Evolutionary conservation across 345 rosid genomes (phyloP).

Genomic region (Eucalyptus pauciflora): DNA sequence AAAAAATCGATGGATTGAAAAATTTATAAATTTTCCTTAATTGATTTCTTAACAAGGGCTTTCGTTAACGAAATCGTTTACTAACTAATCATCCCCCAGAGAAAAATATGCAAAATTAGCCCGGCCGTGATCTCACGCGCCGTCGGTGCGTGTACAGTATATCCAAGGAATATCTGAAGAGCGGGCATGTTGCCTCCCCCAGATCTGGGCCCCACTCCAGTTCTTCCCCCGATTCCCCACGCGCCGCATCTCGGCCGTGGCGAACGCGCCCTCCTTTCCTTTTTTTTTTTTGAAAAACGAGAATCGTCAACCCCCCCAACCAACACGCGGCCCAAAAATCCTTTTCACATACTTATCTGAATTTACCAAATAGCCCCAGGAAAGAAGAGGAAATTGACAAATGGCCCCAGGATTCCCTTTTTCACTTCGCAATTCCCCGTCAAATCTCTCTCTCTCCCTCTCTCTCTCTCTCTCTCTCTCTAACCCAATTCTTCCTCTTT

Average conservation of each 20-base stretch:
- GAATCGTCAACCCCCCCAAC: background rate
- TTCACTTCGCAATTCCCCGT: background rate
- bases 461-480: background rate
- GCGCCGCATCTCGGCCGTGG: background rate
- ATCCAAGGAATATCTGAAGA: background rate
- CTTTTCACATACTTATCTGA: background rate
- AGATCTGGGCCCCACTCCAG: background rate
- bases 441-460: background rate
- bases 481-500: background rate
- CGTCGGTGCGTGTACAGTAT: background rate
- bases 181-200: background rate
- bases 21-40: background rate
- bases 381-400: background rate
- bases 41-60: background rate
- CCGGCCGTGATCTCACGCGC: background rate
- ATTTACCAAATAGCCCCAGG: background rate
- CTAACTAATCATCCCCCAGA: background rate
- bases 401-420: background rate
- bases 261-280: background rate
- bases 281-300: background rate
- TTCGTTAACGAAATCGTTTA: background rate
- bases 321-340: too few relatives aligned
- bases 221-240: background rate
- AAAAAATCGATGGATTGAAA: background rate
- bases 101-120: background rate